Evolutionary conservation across 2,329 filamentous ascomycete genomes (phyloP), one percentile per base, ranked within the genome.

Genomic region (Trichoderma guizhouense): DNA sequence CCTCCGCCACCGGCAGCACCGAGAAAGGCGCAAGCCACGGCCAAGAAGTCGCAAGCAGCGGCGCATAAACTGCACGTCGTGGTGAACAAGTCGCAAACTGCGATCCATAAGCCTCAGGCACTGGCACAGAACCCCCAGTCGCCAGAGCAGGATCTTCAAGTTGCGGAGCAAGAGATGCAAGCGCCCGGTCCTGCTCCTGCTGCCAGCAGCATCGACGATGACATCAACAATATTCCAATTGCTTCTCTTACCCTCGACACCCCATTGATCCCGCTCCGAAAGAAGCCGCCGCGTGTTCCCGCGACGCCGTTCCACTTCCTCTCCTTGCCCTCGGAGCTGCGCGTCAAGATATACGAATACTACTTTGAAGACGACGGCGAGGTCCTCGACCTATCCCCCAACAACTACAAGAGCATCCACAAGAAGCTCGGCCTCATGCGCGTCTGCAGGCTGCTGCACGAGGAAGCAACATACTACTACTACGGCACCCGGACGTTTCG

Each of bases 321-420:
- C 72, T 83, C 87, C 34, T 83, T 95, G 1, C 92, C 92, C 0
- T 86, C 88, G 0, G 92, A 95, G 78, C 80, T 95, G 34, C 90
- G 92, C 8, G 83, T 91, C 72, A 88, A 89, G 76, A 87, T 95
- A 14, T 94, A 94, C 78, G 86, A 84, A 51, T 84, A 89, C 75
- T 86, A 90, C 74, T 91, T 93, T 74, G 80, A 84, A 63, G 83
- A 85, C 30, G 85, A 87, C 28, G 78, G 87, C 26, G 78, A 82
- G 21, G 86, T 90, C 1, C 80, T 93, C 63, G 92, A 94, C 76
- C 86, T 94, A 21, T 89, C 91, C 69, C 89, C 89, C 0, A 83
- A 86, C 36, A 93, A 92, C 79, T 88, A 89, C 79, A 89, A 88
- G 77, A 84, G 85, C 47, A 85, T 92, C 43, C 85, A 88, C 75